A percentile compares a stretch with the other conserved stretches of the same genome.
Conservation (phyloP, 2,329 filamentous ascomycete genomes). For the Scorias spongiosa region DNA sequence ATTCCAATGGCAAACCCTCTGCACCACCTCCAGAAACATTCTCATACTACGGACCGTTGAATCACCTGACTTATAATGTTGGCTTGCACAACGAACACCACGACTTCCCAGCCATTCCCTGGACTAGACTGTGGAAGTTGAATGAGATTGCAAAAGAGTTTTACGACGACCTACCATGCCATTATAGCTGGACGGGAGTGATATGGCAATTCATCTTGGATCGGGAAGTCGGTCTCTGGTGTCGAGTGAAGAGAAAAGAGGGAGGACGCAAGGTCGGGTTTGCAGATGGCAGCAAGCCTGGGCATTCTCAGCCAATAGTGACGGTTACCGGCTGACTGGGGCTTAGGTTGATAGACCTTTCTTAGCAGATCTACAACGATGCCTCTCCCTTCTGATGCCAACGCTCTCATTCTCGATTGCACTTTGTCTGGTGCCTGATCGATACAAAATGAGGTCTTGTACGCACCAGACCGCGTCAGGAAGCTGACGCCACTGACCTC, state of each 20-base stretch:
- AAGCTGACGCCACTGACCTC: too few species aligned
- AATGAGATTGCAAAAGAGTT: slow-evolving; percentile 77
- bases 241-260: slow-evolving; percentile 80
- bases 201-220: slow-evolving; percentile 95
- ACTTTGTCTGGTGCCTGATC: too few species aligned
- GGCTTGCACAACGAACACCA: slow-evolving; percentile 98
- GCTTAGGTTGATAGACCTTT: too few species aligned
- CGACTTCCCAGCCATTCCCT: slow-evolving; percentile 92
- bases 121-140: slow-evolving; percentile 69
- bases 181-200: slow-evolving; percentile 81
- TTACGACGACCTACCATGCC: slow-evolving; percentile 72
- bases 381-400: too few species aligned
- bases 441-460: too few species aligned
- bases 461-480: too few species aligned
- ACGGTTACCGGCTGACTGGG: neutral
- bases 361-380: too few species aligned
- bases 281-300: neutral
- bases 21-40: slow-evolving; percentile 72
- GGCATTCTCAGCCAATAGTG: neutral
- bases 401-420: too few species aligned
- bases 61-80: slow-evolving; percentile 90
- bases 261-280: slow-evolving; percentile 47
- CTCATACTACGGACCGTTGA: slow-evolving; percentile 88
- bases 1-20: slow-evolving; percentile 9
- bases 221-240: slow-evolving; percentile 74